phyloP scores from a whole-genome alignment of 2,329 filamentous ascomycete genomes.

The Volutella citrinella region DNA sequence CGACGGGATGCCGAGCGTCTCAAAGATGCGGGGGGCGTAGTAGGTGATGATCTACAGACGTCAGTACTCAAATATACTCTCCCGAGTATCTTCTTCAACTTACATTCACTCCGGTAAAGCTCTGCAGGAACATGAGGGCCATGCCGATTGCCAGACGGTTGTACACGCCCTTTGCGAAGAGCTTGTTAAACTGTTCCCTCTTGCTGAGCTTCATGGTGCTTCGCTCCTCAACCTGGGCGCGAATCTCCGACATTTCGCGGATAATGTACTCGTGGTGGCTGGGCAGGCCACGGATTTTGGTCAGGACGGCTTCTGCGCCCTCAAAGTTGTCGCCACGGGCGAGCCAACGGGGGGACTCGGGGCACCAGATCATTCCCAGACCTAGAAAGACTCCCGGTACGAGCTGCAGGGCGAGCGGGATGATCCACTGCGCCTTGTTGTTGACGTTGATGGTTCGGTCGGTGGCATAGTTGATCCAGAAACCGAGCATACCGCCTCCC shows the following conservation, averaged over 20 bases:
- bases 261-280: constrained; percentile 34
- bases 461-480: constrained; percentile 34
- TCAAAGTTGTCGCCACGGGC: constrained; percentile 58
- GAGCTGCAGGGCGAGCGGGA: constrained; percentile 56
- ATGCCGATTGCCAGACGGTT: constrained; percentile 41
- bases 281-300: constrained; percentile 33
- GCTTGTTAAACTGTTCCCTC: constrained; percentile 28
- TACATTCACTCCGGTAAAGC: constrained; percentile 46
- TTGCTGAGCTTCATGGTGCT: constrained; percentile 28
- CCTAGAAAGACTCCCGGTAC: constrained; percentile 54
- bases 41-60: constrained; percentile 65
- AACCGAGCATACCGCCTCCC: constrained; percentile 35
- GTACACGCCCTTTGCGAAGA: constrained; percentile 34
- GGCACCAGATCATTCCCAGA: constrained; percentile 53
- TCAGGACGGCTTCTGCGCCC: constrained; percentile 32
- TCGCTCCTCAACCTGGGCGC: constrained; percentile 51
- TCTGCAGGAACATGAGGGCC: constrained; percentile 47
- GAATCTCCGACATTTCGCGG: constrained; percentile 56
- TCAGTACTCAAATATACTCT: too few relatives aligned
- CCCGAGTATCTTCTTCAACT: too few relatives aligned
- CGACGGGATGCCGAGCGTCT: constrained; percentile 33
- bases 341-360: constrained; percentile 59
- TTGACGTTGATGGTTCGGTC: constrained; percentile 28
- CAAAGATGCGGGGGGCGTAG: constrained; percentile 42
- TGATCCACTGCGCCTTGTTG: constrained; percentile 42